Base-by-base conservation (phyloP, 805 yeast genomes). In the Wickerhamiella dianesei region DNA sequence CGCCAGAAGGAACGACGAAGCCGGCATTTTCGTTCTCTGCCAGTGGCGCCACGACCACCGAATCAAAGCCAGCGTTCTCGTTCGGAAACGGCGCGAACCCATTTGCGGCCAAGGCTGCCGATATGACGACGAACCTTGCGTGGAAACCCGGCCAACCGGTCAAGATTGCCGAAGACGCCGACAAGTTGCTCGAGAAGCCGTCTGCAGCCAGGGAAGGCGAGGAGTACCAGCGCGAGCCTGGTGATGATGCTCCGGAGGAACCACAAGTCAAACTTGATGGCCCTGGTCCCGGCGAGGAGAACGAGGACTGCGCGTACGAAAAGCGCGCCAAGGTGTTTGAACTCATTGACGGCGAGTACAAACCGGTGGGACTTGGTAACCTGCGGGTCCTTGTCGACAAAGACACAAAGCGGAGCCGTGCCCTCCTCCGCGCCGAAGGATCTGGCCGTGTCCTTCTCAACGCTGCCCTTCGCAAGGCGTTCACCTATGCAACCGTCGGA, bases 341-440 rank as follows among this genome's bases (percentile, higher is more conserved):
- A 48, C 75, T 74, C 43, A 73, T 75, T 43, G 71, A 75, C 41
- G 74, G 74, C 41, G 59, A 64, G 41, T 56, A 53, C 48, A 55
- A 57, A 13, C 55, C 59, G 36, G 48, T 60, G 44, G 97, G 97
- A 12, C 69, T 87, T 2, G 97, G 97, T 2, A 88, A 80, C 44
- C 69, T 87, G 55, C 82, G 85, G 57, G 69, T 89, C 12, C 67
- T 89, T 47, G 76, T 73, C 48, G 72, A 80, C 56, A 72, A 72
- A 44, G 71, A 67, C 1, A 78, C 81, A 8, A 66, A 69, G 19
- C 84, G 84, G 59, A 60, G 79, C 2, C 76, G 97, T 61, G 65
- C 84, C 13, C 66, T 89, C 35, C 73, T 89, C 18, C 77, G 97
- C 57, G 84, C 96, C 0, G 97, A 88, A 48, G 96, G 95, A 22